These are phyloP conservation scores for Cercospora sp. DNA, from an alignment of 2,329 filamentous ascomycete genomes.

Conservation along the genomic window DNA sequence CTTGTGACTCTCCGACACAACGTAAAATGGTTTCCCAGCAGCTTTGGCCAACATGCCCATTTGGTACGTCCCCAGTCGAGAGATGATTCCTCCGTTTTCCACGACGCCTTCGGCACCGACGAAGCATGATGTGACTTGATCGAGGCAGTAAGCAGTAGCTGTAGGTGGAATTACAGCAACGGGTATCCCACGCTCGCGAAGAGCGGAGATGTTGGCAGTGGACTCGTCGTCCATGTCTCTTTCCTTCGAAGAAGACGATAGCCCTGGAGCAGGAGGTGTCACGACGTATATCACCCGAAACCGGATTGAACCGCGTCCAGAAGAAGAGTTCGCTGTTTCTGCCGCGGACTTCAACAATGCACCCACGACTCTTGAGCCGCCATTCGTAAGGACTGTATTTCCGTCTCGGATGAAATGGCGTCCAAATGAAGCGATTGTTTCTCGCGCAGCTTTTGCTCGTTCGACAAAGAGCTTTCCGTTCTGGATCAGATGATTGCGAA, in stretches of 20 bases:
- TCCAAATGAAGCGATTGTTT: constrained; percentile 78
- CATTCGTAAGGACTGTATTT: constrained; percentile 83
- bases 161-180: constrained; percentile 78
- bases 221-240: constrained; percentile 38
- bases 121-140: constrained; percentile 68
- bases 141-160: constrained; percentile 76
- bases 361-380: constrained; percentile 80
- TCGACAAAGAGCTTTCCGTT: constrained; percentile 86
- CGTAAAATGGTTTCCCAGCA: constrained; percentile 77
- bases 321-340: constrained; percentile 52
- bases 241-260: constrained; percentile 53
- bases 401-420: constrained; percentile 76
- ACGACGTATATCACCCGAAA: constrained; percentile 78
- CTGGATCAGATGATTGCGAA: constrained; percentile 77
- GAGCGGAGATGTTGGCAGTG: constrained; percentile 61
- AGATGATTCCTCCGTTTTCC: constrained; percentile 91
- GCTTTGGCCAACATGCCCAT: constrained; percentile 77
- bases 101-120: constrained; percentile 80
- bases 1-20: constrained; percentile 94
- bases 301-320: constrained; percentile 58
- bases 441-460: constrained; percentile 79
- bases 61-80: constrained; percentile 81
- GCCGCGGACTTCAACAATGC: constrained; percentile 73
- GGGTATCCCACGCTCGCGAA: constrained; percentile 73
- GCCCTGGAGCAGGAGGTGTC: constrained; percentile 45